Evolutionary conservation across 176 grass and related monocot genomes (phyloP).

Genomic region (Triticum timopheevii): DNA sequence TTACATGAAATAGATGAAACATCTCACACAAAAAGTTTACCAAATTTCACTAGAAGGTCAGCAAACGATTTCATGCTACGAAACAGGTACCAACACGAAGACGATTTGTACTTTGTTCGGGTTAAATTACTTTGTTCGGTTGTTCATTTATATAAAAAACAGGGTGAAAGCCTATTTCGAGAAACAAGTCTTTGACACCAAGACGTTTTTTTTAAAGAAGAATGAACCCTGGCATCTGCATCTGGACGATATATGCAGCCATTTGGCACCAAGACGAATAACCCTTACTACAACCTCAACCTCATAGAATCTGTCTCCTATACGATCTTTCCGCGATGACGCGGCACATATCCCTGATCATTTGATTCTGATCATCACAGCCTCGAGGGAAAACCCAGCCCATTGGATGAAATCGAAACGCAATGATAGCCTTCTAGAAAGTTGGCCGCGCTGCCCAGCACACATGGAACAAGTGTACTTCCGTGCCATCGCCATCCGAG

Average conservation of each 20-base stretch:
- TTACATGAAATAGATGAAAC: background rate
- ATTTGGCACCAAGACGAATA: no score
- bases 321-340: background rate
- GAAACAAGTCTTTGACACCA: no score
- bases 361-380: background rate
- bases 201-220: no score
- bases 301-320: background rate
- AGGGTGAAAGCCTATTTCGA: no score
- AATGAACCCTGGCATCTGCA: no score
- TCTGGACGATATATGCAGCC: no score
- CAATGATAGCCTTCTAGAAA: conserved; percentile 23
- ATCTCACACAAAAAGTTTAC: background rate
- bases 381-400: background rate
- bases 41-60: background rate
- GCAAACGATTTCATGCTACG: no score
- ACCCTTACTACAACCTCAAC: no score
- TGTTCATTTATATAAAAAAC: no score
- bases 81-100: no score
- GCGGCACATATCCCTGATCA: background rate
- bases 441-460: background rate
- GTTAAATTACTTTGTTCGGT: no score
- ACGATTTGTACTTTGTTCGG: no score
- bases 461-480: conserved; percentile 18
- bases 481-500: conserved; percentile 31
- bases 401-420: background rate